phyloP scores from a whole-genome alignment of 108 stramenopile genomes.

The Nitzschia sp. region DNA sequence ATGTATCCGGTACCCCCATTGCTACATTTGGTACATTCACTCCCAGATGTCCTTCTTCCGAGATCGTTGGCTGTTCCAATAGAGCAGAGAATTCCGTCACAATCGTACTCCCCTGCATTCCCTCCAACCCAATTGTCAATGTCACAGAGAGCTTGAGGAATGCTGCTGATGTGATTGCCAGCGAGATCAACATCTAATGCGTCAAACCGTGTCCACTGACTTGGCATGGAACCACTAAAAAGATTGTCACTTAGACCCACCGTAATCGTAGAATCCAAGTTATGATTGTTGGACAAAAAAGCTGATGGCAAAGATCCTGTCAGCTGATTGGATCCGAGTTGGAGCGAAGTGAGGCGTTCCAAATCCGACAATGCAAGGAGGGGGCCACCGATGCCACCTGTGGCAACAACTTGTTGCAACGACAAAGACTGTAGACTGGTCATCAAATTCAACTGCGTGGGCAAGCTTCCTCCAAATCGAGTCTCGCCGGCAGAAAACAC shows the following conservation, averaged over 20 bases:
- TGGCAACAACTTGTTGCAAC: constrained; percentile 37
- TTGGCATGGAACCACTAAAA: constrained; percentile 42
- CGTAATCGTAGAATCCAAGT: constrained; percentile 20
- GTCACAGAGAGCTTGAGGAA: constrained; percentile 40
- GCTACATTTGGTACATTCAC: constrained; percentile 23
- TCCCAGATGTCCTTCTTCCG: constrained; percentile 46
- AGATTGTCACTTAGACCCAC: constrained; percentile 44
- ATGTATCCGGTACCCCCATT: constrained; percentile 16
- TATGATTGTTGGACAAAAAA: constrained; percentile 39
- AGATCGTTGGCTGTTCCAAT: constrained; percentile 52
- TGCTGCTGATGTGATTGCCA: constrained; percentile 44
- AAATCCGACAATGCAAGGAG: constrained; percentile 30
- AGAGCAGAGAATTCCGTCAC: constrained; percentile 79
- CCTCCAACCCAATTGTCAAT: constrained; percentile 49
- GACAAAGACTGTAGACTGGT: constrained; percentile 28
- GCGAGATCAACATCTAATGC: constrained; percentile 37
- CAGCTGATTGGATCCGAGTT: constrained; percentile 51
- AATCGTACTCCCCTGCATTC: constrained; percentile 53
- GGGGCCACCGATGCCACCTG: constrained; percentile 34
- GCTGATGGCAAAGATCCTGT: constrained; percentile 46
- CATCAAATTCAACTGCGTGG: constrained; percentile 35
- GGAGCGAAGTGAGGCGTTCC: constrained; percentile 34
- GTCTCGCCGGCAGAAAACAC: constrained; percentile 43
- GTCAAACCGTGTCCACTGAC: constrained; percentile 45
- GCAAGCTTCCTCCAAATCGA: constrained; percentile 53